These are phyloP conservation scores for Hemisphaericaspora xylofermentans DNA, from an alignment of 1,139 yeast genomes.

Conservation along the genomic window DNA sequence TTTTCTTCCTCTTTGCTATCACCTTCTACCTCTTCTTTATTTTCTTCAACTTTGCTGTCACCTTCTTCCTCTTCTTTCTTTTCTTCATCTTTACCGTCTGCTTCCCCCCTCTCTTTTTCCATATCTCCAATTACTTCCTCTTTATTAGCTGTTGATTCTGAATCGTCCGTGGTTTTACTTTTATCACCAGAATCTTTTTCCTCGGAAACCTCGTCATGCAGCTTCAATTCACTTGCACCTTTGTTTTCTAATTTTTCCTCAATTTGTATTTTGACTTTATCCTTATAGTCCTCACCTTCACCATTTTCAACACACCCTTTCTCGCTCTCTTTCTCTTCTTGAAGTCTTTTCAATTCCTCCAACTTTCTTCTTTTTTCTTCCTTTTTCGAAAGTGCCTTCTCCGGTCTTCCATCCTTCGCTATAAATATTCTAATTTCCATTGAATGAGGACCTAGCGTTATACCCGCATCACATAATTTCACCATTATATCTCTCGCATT, in stretches of 20 bases:
- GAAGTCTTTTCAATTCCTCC: conserved; percentile 6
- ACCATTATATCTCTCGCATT: conserved; percentile 86
- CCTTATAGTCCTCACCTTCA: conserved; percentile 11
- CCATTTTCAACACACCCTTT: conserved; percentile 14
- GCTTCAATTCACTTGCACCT: conserved; percentile 10
- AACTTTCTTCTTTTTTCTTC: conserved; percentile 24
- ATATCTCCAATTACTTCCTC: not conserved
- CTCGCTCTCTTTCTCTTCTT: conserved; percentile 14
- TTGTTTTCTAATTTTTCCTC: conserved; percentile 15
- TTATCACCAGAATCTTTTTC: conserved; percentile 2
- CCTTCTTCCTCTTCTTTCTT: conserved; percentile 1
- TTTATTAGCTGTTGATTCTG: not conserved
- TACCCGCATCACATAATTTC: conserved; percentile 72
- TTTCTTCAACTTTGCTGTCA: conserved; percentile 2
- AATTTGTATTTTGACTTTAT: conserved; percentile 15
- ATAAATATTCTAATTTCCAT: conserved; percentile 78
- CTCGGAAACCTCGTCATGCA: conserved; percentile 3
- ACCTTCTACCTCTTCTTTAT: conserved; percentile 1
- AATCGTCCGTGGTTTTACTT: not conserved
- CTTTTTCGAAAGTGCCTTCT: conserved; percentile 35
- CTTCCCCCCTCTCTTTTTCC: not conserved
- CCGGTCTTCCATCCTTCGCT: conserved; percentile 68
- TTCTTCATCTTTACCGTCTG: conserved; percentile 1
- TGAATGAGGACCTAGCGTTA: conserved; percentile 79
- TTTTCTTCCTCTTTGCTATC: not conserved